Evolutionary conservation across 257 asterid genomes (phyloP), one percentile per base, ranked within the genome.

Genomic region (Coffea eugenioides): DNA sequence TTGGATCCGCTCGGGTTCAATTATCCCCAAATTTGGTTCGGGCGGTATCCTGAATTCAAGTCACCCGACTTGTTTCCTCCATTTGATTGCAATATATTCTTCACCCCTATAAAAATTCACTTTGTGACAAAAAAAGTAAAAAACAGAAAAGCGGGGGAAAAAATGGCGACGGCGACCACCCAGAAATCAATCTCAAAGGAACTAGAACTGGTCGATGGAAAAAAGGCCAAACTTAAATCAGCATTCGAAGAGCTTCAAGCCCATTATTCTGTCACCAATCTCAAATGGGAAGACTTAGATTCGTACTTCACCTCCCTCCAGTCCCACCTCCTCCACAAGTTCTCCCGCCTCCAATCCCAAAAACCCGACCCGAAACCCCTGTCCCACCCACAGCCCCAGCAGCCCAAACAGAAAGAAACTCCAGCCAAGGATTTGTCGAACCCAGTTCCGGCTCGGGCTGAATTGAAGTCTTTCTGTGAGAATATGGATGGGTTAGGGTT

Each of bases 401-500:
- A 36, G 21, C 25, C 39, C 25, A n/a, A 75, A 11, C 59, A n/a
- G 68, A 25, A 9, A 43, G 76, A 23, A 23, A 61, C 67, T 21
- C 21, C 25, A 18, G 8, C 59, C 5, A 52, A 52, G 59, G 59
- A 3, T 2, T 14, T 14, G 20, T 65, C 83, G 54, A 81, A 67
- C 45, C 75, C 84, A 23, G 84, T 77, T 36, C 89, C 89, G 8
- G 90, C 88, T 73, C 87, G 93, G 45, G 84, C 87, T 59, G 89
- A 91, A 43, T 77, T 91, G 86, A 85, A 78, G 85, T 74, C 88
- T 8, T 78, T 90, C 14, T 90, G 92, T 45, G 87, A 81, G 80
- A 86, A 86, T 49, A 90, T 86, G 91, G 94, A 91, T 73, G 94
- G 91, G 10, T 25, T 86, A 52, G 92, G 88, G 8, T 77, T 91